Evolutionary conservation across 192 early-diverging fungal genomes (phyloP).

Genomic region (Paraglomus brasilianum): DNA sequence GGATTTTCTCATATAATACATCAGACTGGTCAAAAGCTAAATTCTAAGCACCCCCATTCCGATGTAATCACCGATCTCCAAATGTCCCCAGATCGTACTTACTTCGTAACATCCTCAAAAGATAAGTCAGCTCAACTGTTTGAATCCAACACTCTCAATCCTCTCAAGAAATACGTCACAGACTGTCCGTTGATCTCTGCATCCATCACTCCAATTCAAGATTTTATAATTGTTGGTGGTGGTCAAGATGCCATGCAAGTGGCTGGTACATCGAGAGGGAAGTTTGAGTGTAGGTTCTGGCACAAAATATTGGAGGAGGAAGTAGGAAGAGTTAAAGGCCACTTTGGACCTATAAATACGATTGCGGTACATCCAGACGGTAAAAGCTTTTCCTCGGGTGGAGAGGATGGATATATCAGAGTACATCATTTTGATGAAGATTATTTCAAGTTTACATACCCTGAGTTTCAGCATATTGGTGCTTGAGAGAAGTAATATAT

Average conservation of each 20-base stretch:
- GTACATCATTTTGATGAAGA: constrained; percentile 95
- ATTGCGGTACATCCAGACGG: constrained; percentile 96
- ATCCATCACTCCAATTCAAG: constrained; percentile 79
- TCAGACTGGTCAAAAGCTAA: constrained; percentile 68
- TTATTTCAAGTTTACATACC: constrained; percentile 91
- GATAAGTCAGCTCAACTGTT: constrained; percentile 89
- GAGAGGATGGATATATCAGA: constrained; percentile 98
- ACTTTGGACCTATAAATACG: constrained; percentile 99
- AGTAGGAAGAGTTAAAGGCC: constrained; percentile 94
- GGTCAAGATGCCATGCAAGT: constrained; percentile 99
- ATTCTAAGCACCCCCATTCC: constrained; percentile 67
- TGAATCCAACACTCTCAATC: constrained; percentile 79
- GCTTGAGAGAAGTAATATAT: too few relatives aligned
- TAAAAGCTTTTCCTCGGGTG: constrained; percentile 89
- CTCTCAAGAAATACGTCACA: constrained; percentile 81
- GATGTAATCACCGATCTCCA: constrained; percentile 87
- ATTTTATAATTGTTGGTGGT: constrained; percentile 89
- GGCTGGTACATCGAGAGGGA: constrained; percentile 89
- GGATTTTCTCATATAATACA: neutral
- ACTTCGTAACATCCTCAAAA: constrained; percentile 96
- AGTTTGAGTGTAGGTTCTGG: constrained; percentile 98
- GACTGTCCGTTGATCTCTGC: constrained; percentile 94
- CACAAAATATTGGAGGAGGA: constrained; percentile 97
- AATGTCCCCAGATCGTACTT: constrained; percentile 82
- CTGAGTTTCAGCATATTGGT: constrained; percentile 44